phyloP scores from a whole-genome alignment of 2,329 filamentous ascomycete genomes.

The Colletotrichum aenigma region DNA sequence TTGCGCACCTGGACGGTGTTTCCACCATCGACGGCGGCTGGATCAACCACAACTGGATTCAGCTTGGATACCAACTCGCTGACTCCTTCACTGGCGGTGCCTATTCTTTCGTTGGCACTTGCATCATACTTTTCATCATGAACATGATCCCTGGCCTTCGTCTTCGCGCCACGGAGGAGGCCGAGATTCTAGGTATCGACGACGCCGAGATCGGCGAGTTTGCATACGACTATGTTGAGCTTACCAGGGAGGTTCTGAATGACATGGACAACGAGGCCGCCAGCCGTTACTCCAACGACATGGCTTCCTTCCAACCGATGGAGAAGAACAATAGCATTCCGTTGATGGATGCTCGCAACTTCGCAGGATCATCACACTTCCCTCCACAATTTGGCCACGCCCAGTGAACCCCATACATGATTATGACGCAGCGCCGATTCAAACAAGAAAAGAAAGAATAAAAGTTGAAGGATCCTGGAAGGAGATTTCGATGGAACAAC shows the following conservation, averaged over 20 bases:
- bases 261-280: constrained; percentile 49
- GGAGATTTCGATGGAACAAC: neutral
- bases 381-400: constrained; percentile 19
- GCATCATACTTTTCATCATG: constrained; percentile 79
- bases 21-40: constrained; percentile 75
- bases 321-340: constrained; percentile 55
- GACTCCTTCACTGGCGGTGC: constrained; percentile 77
- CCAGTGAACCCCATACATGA: neutral
- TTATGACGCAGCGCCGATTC: neutral
- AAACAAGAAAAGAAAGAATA: neutral
- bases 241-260: constrained; percentile 64
- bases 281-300: constrained; percentile 48
- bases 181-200: constrained; percentile 84
- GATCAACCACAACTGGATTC: constrained; percentile 83
- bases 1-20: constrained; percentile 78
- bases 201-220: constrained; percentile 93
- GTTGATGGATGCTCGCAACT: constrained; percentile 48
- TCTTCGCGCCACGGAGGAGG: constrained; percentile 76
- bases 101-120: constrained; percentile 81
- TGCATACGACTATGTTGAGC: constrained; percentile 93
- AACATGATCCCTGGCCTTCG: constrained; percentile 78
- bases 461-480: neutral
- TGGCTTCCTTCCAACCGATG: constrained; percentile 42
- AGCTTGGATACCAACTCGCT: constrained; percentile 83
- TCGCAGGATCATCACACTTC: constrained; percentile 38